phyloP scores from a whole-genome alignment of 805 yeast genomes.

The Danielozyma ontarioensis region DNA sequence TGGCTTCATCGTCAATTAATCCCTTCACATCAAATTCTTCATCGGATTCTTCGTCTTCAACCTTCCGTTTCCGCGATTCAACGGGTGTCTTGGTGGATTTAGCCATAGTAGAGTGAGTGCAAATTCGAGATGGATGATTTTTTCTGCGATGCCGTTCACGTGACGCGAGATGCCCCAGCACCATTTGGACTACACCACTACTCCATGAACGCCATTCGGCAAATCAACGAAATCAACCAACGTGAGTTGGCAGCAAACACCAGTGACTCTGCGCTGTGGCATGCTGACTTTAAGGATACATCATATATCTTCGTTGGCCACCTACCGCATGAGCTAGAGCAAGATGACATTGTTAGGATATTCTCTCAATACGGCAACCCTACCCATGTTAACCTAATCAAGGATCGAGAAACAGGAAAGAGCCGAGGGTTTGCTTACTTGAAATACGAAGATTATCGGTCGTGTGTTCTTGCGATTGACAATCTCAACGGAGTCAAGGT shows the following conservation, averaged over 20 bases:
- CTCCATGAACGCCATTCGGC: constrained; percentile 33
- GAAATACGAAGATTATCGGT: constrained; percentile 75
- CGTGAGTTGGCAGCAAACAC: constrained; percentile 61
- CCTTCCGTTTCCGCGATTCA: constrained; percentile 7
- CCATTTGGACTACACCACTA: too few relatives aligned
- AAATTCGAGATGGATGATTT: not conserved
- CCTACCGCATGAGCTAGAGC: constrained; percentile 58
- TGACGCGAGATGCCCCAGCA: too few relatives aligned
- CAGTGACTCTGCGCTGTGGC: constrained; percentile 77
- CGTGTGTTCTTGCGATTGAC: constrained; percentile 82
- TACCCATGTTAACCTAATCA: constrained; percentile 60
- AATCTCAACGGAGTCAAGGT: constrained; percentile 71
- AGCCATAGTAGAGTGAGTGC: not conserved
- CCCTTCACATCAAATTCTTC: constrained; percentile 32
- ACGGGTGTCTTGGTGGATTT: not conserved
- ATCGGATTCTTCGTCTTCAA: constrained; percentile 21
- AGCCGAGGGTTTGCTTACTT: constrained; percentile 76
- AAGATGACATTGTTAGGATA: constrained; percentile 68
- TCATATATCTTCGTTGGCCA: constrained; percentile 77
- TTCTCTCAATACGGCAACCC: constrained; percentile 92
- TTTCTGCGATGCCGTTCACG: not conserved
- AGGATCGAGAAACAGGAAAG: constrained; percentile 57
- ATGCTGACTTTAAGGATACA: constrained; percentile 71
- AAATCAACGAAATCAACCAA: constrained; percentile 55
- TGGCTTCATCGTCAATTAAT: constrained; percentile 38